Percentiles rank a stretch among this genome's conserved stretches.
Conservation (phyloP, 202 grass and related monocot species). For the Carex sylvatica region DNA sequence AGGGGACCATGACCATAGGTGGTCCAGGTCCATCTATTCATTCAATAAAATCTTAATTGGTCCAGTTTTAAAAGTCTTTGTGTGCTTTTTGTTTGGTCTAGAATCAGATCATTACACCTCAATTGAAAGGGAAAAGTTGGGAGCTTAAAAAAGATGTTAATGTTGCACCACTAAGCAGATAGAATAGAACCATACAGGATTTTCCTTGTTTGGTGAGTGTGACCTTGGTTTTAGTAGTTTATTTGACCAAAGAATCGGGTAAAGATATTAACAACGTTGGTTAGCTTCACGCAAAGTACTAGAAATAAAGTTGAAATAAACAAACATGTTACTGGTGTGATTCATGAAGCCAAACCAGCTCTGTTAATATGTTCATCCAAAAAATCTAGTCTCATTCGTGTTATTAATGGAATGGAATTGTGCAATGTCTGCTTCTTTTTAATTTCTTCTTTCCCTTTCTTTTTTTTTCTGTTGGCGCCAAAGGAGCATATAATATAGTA, state of each 20-base stretch:
- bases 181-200: background rate
- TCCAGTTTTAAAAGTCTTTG: background rate
- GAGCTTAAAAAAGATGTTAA: background rate
- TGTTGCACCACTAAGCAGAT: background rate
- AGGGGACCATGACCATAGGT: background rate
- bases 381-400: background rate
- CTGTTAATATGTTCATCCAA: no score
- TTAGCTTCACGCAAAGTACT: no score
- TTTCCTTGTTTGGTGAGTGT: background rate
- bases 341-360: no score
- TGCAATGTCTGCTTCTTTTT: no score
- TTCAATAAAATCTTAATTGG: background rate
- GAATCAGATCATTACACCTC: slow-evolving; percentile 14
- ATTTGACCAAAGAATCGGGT: background rate
- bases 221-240: background rate
- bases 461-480: background rate
- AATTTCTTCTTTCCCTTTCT: background rate
- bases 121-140: slow-evolving; percentile 2
- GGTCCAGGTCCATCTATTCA: background rate
- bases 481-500: background rate
- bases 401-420: background rate
- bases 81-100: slow-evolving; percentile 28
- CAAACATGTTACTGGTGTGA: no score
- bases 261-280: no score
- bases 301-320: no score